phyloP scores from a whole-genome alignment of 192 early-diverging fungal species.

The Podochytrium sp. region DNA sequence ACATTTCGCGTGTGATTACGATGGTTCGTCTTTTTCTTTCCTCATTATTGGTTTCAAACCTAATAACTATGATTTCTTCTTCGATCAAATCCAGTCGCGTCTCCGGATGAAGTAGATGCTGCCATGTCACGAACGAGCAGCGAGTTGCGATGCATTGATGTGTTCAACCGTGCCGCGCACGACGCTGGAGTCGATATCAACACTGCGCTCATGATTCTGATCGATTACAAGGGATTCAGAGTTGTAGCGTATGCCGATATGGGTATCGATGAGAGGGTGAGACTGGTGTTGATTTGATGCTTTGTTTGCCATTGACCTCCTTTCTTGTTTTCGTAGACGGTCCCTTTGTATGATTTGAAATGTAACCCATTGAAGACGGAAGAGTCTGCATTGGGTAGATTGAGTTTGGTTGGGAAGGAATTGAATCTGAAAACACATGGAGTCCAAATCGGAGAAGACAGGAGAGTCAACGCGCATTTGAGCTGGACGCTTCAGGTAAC shows the following conservation, averaged over 20 bases:
- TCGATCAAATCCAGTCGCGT: constrained; percentile 35
- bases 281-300: not conserved
- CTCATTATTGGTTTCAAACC: not conserved
- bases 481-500: constrained; percentile 46
- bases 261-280: constrained; percentile 41
- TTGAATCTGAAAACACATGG: constrained; percentile 53
- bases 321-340: constrained; percentile 33
- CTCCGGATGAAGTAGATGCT: constrained; percentile 36
- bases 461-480: constrained; percentile 46
- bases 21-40: constrained; percentile 34
- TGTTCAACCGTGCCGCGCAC: constrained; percentile 34
- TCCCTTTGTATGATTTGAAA: constrained; percentile 36
- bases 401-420: constrained; percentile 35
- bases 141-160: constrained; percentile 52
- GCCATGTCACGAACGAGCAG: constrained; percentile 37
- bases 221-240: constrained; percentile 66
- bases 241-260: constrained; percentile 56
- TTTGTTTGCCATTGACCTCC: not conserved
- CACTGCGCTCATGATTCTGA: constrained; percentile 51
- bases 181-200: constrained; percentile 35
- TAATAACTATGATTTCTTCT: not conserved
- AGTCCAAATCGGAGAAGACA: constrained; percentile 53
- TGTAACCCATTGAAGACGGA: constrained; percentile 37
- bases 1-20: constrained; percentile 53
- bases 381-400: constrained; percentile 39